Percentiles rank a stretch among this genome's conserved stretches.
Evolutionary conservation across 139 green algal species (phyloP).

Genomic region (Picochlorum sp.): DNA sequence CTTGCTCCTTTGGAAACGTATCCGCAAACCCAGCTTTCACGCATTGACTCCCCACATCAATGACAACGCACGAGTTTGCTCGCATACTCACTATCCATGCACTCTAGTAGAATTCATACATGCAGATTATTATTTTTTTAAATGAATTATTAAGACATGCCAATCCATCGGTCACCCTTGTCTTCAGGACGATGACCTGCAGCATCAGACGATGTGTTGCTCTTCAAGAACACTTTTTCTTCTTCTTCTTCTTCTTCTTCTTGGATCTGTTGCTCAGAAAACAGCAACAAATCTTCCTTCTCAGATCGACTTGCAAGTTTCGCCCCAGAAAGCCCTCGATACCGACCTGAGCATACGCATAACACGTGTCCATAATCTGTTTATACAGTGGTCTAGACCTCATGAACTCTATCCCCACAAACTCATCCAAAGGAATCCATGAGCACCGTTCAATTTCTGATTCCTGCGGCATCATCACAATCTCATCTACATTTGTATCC

Average conservation of each 20-base stretch:
- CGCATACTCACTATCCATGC: not conserved
- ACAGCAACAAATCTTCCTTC: slow-evolving; percentile 26
- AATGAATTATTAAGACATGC: slow-evolving; percentile 1
- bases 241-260: not conserved
- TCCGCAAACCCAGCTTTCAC: slow-evolving; percentile 14
- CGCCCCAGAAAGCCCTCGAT: slow-evolving; percentile 17
- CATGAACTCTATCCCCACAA: slow-evolving; percentile 24
- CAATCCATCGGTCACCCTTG: slow-evolving; percentile 22
- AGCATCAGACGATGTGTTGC: too few relatives aligned
- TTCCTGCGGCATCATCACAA: slow-evolving; percentile 50
- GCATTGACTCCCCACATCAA: slow-evolving; percentile 8
- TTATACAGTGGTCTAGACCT: slow-evolving; percentile 3
- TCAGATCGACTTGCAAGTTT: slow-evolving; percentile 18
- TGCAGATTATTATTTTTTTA: not conserved
- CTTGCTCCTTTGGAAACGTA: slow-evolving; percentile 11
- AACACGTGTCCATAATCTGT: slow-evolving; percentile 15
- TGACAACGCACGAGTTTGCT: slow-evolving; percentile 5
- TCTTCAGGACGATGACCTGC: too few relatives aligned
- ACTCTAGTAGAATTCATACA: too few relatives aligned
- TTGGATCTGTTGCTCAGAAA: slow-evolving; percentile 12
- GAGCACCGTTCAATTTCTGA: slow-evolving; percentile 41
- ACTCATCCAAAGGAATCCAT: slow-evolving; percentile 62
- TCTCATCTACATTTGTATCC: not conserved
- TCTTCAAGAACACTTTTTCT: too few relatives aligned
- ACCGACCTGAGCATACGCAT: slow-evolving; percentile 15